phyloP scores from a whole-genome alignment of 1,284 basidiomycete genomes.

The Cutaneotrichosporon spelunceum region DNA sequence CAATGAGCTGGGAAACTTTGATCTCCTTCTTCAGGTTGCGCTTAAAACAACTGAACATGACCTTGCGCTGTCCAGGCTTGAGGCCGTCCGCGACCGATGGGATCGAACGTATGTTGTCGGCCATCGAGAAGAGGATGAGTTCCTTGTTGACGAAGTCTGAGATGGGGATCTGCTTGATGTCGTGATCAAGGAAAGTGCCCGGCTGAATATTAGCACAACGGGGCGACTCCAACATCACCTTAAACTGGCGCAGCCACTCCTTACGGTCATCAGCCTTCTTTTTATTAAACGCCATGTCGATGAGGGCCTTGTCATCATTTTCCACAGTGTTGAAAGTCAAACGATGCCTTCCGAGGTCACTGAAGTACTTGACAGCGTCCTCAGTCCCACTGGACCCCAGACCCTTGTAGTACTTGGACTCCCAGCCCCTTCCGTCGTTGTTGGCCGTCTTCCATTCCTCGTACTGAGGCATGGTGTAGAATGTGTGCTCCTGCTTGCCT shows the following conservation, averaged over 20 bases:
- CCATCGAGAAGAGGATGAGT: conserved; percentile 98
- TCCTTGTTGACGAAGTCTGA: conserved; percentile 98
- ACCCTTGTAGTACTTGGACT: conserved; percentile 97
- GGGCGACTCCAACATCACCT: conserved; percentile 55
- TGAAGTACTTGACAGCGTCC: conserved; percentile 92
- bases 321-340: conserved; percentile 82
- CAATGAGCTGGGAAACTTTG: conserved; percentile 94
- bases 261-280: conserved; percentile 99
- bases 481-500: conserved; percentile 75
- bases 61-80: conserved; percentile 98
- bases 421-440: conserved; percentile 79
- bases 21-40: conserved; percentile 88
- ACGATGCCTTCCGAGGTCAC: conserved; percentile 87
- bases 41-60: conserved; percentile 94
- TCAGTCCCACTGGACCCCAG: conserved; percentile 85
- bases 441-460: conserved; percentile 85
- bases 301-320: conserved; percentile 79
- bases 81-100: conserved; percentile 90
- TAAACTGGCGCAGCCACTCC: conserved; percentile 95
- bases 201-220: conserved; percentile 58
- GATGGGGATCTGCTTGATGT: conserved; percentile 77
- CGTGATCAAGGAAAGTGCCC: conserved; percentile 91
- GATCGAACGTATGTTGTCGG: conserved; percentile 94
- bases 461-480: conserved; percentile 98
- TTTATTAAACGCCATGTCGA: conserved; percentile 99